Base-by-base conservation (phyloP, 306 rosid genomes). In the Ochetophila trinervis region DNA sequence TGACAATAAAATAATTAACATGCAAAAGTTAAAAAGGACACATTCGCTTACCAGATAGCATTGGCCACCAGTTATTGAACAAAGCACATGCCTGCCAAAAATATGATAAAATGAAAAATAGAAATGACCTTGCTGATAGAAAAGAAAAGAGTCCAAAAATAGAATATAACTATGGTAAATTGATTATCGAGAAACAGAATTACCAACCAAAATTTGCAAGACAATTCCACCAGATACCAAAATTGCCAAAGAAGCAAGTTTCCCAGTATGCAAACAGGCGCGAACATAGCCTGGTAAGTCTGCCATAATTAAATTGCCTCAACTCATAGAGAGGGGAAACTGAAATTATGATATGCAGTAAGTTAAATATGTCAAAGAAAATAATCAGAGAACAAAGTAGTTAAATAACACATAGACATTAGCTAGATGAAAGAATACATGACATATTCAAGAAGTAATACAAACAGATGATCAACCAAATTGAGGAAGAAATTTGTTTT, bases 21-120 rank as follows among this genome's bases (percentile, higher is more conserved):
- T 8, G 24, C 12, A 18, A 18, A 27, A 35, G 36, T 32, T 42
- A 60, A 71, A 23, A 44, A 42, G 42, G 20, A 34, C 11, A 37
- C 44, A 35, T 63, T 60, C 57, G 68, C 83, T 64, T 70, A 92
- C 98, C 90, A 66, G 84, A 82, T 56, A 92, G 84, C 98, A 92
- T 87, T n/a, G 98, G 96, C 98, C 98, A 92, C 98, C 98, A 92
- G 67, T 92, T 92, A 76, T 77, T 63, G 81, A 85, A 89, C 85
- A 92, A 73, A 57, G 95, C 96, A 70, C 98, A 92, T 60, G 98
- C 98, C 98, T 92, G 95, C 53, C 57, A 34, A 68, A 19, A 53
- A 83, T 44, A 68, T 16, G n/a, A 20, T 19, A 77, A 32, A 51
- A 40, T 60, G 62, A 74, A 72, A 65, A 51, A 59, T 12, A 5